A percentile compares a stretch with the other conserved stretches of the same genome.
These are phyloP conservation scores for Annona cherimola DNA, from an alignment of 164 flowering plant species.

Conservation along the genomic window DNA sequence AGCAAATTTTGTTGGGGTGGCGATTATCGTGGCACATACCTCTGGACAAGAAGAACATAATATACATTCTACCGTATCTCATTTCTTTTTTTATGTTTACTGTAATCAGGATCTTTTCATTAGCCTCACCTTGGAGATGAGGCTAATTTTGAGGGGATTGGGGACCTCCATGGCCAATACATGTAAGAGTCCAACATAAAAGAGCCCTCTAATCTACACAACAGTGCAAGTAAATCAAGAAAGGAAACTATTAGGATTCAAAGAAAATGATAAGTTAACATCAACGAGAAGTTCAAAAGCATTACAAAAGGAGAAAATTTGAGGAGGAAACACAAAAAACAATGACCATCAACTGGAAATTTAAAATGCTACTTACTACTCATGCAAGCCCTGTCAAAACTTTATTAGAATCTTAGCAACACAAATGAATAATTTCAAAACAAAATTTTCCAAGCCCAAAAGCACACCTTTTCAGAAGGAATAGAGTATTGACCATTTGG, in stretches of 20 bases:
- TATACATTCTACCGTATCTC: too few species aligned
- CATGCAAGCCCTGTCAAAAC: neutral
- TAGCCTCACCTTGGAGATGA: too few species aligned
- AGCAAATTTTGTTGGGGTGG: too few species aligned
- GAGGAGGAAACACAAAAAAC: neutral
- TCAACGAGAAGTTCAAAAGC: neutral
- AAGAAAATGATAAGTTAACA: neutral
- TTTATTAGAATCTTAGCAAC: neutral
- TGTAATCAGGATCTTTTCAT: too few species aligned
- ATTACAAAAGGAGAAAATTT: neutral
- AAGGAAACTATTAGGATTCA: neutral
- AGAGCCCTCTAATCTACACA: neutral
- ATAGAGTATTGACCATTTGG: constrained; percentile 86
- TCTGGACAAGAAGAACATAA: too few species aligned
- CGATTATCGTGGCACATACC: too few species aligned
- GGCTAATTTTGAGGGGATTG: too few species aligned
- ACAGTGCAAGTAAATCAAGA: neutral
- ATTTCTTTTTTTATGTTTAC: too few species aligned
- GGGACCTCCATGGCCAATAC: too few species aligned
- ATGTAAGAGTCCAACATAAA: too few species aligned
- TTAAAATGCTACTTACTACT: neutral
- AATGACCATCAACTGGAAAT: neutral
- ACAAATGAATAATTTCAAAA: neutral
- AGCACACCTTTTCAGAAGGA: constrained; percentile 54
- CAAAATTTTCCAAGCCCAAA: neutral